Evolutionary conservation across 805 yeast species (phyloP), one percentile per base, ranked within the genome.

Genomic region (Millerago galiae): DNA sequence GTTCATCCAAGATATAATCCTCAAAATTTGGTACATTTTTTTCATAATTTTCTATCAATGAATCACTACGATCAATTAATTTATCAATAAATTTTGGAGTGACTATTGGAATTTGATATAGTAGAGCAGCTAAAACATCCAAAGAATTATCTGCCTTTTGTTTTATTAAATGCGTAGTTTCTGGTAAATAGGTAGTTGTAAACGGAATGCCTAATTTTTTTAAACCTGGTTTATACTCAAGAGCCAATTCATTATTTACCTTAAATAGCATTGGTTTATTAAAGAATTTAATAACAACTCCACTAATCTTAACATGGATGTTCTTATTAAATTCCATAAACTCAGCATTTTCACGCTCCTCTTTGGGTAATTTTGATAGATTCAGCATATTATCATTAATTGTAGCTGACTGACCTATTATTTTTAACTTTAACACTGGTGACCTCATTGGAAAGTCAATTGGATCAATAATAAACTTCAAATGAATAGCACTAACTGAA

Each of bases 41-140:
- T 12, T 53, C 52, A 44, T 54, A 60, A 32, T 58, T 46, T 2
- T 32, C 16, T 24, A 48, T 44, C 34, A 51, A 30, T 13, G 18
- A 33, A 5, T 47, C 48, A 6, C 48, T 54, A 3, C 45, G 36
- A 1, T 29, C 42, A 2, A 38, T 29, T 1, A 65, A 32, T 0
- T 53, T 54, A 2, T 52, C 42, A 1, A 53, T 42, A 41, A 46
- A 65, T 2, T 48, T 56, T 8, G 42, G 38, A 11, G 46, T 48
- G 3, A 60, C 59, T 2, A 68, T 47, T 1, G 68, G 66, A 0
- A 65, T 49, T 9, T 49, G 52, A 8, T 45, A 40, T 14, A 60
- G 49, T 42, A 67, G 41, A 0, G 72, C 71, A 14, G 54, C 60
- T 25, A 63, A 44, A 3, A 60, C 41, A 31, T 56, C 56, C n/a